Conservation (phyloP, 2,329 filamentous ascomycete genomes). For the Chaetomium sp. region DNA sequence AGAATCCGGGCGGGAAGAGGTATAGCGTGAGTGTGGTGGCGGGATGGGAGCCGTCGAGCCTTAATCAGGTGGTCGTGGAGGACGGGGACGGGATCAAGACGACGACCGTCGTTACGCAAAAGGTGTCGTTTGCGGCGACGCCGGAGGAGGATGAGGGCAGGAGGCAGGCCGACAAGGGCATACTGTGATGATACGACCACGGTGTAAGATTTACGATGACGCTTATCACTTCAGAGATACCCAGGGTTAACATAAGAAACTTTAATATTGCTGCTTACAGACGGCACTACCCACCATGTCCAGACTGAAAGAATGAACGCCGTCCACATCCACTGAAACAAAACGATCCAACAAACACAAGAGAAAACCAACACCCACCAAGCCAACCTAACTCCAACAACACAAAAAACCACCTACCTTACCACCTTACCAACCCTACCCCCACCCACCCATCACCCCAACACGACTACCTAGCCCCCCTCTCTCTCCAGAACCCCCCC, state of each 20-base stretch:
- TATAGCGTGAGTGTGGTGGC: slow-evolving; percentile 29
- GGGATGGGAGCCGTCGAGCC: slow-evolving; percentile 6
- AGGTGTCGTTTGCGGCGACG: slow-evolving; percentile 18
- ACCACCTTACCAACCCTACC: too few relatives aligned
- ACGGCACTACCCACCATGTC: not conserved
- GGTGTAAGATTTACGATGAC: not conserved
- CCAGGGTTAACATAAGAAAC: not conserved
- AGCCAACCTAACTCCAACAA: not conserved
- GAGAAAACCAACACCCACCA: not conserved
- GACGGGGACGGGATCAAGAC: slow-evolving; percentile 18
- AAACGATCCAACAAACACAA: not conserved
- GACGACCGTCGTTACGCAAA: slow-evolving; percentile 24
- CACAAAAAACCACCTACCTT: not conserved
- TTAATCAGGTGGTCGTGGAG: not conserved
- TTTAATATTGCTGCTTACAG: not conserved
- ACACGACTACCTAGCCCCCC: too few relatives aligned
- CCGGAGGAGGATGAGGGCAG: not conserved
- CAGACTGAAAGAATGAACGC: not conserved
- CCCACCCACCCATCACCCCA: too few relatives aligned
- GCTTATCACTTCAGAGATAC: slow-evolving; percentile 11
- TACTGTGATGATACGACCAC: not conserved
- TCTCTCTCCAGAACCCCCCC: too few relatives aligned
- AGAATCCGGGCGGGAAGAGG: not conserved
- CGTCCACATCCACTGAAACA: not conserved
- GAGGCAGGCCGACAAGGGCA: not conserved